Evolutionary conservation across 345 rosid genomes (phyloP).

Genomic region (Limnanthes douglasii): DNA sequence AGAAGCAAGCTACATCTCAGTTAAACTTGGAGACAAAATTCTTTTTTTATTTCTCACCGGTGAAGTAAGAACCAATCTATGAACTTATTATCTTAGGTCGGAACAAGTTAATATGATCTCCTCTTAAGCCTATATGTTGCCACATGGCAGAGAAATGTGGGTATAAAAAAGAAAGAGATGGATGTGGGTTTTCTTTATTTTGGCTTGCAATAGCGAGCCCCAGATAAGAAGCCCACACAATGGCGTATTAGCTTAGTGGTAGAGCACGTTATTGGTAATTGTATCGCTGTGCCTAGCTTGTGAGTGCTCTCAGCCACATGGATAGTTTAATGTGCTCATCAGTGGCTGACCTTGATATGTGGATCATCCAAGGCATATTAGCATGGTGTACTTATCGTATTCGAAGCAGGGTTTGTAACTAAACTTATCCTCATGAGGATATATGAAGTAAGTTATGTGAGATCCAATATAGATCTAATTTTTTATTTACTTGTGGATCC

Average conservation of each 20-base stretch:
- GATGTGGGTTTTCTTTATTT: not conserved
- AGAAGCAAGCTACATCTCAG: too few species aligned
- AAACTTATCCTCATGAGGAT: constrained; percentile 1
- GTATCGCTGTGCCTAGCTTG: not conserved
- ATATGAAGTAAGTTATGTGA: not conserved
- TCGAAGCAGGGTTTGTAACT: not conserved
- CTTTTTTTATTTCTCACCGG: too few species aligned
- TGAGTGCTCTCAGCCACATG: not conserved
- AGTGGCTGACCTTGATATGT: too few species aligned
- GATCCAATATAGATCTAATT: not conserved
- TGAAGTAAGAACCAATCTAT: not conserved
- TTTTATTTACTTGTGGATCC: constrained; percentile 1
- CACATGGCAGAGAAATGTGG: not conserved
- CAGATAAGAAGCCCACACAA: not conserved
- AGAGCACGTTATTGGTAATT: not conserved
- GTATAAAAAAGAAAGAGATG: not conserved
- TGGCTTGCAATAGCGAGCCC: not conserved
- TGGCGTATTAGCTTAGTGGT: too few species aligned
- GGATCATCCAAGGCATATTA: constrained; percentile 2
- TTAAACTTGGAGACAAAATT: too few species aligned
- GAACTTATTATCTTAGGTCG: not conserved
- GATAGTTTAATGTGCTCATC: too few species aligned
- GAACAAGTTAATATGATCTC: not conserved
- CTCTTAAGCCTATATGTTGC: not conserved
- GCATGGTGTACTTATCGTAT: not conserved